A percentile compares a stretch with the other conserved stretches of the same genome.
Conservation (phyloP, 2,329 filamentous ascomycete genomes). For the Raffaelea arxii region DNA sequence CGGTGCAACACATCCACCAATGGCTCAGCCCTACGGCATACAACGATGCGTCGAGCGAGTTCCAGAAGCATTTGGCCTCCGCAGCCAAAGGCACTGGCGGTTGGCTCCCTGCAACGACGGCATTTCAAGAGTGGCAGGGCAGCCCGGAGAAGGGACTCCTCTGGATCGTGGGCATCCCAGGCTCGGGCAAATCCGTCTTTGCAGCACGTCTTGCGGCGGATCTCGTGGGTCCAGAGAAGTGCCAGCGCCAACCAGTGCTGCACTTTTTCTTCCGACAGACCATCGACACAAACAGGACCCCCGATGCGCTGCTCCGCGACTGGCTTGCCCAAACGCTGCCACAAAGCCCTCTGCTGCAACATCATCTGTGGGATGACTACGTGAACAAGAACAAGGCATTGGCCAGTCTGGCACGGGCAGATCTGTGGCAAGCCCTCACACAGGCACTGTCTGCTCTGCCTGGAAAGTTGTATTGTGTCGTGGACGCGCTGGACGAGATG, state of each 20-base stretch:
- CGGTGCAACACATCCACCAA: constrained; percentile 13
- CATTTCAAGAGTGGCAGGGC: constrained; percentile 15
- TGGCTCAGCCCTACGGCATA: constrained; percentile 21
- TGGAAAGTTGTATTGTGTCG: constrained; percentile 1
- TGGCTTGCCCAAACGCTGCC: constrained; percentile 23
- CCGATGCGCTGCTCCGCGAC: constrained; percentile 21
- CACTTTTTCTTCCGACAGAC: constrained; percentile 31
- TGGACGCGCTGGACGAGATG: constrained; percentile 1
- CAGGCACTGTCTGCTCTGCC: not conserved
- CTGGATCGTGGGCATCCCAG: constrained; percentile 26
- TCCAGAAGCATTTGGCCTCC: constrained; percentile 15
- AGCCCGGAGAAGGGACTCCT: constrained; percentile 14
- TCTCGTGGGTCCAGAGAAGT: constrained; percentile 14
- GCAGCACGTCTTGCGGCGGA: constrained; percentile 13
- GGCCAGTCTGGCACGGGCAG: not conserved
- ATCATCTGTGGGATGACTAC: not conserved
- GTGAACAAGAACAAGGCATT: not conserved
- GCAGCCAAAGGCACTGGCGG: constrained; percentile 15
- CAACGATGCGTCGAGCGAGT: constrained; percentile 15
- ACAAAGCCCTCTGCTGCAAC: constrained; percentile 21
- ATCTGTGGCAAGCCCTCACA: not conserved
- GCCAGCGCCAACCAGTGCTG: constrained; percentile 18
- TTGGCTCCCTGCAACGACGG: constrained; percentile 14
- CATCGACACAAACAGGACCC: constrained; percentile 23
- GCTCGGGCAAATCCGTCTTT: constrained; percentile 28